Evolutionary conservation across 495 filamentous ascomycete genomes (phyloP), one percentile per base, ranked within the genome.

Genomic region (Penicillium egyptiacum): DNA sequence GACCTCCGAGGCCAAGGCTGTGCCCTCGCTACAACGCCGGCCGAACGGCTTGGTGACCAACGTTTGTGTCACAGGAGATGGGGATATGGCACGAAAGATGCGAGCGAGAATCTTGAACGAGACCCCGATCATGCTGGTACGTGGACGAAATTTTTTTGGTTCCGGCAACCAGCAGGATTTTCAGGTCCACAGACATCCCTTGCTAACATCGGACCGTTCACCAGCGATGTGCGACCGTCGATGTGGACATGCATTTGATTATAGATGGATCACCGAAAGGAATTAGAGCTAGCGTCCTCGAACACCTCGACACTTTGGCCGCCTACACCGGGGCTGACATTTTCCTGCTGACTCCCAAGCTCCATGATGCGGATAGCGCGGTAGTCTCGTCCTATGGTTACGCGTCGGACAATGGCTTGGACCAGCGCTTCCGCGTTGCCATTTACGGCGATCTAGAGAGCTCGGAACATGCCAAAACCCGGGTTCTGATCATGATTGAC

Each of bases 381-480:
- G 70, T 76, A 39, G 69, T 76, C 42, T 83, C 78, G 47, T 86
- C 83, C 56, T 88, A 88, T 51, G 84, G 86, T 48, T 87, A 87
- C 64, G 79, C 79, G 7, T 72, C 83, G n/a, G 84, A 87, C 53
- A 85, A 80, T 62, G 78, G 78, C 52, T 70, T 86, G 57, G 91
- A 96, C 64, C 86, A 91, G 61, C 83, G 94, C 53, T 87, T 96
- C 72, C 86, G 92, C 56, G 87, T 96, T 53, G 88, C 88, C 53
- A 95, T 98, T 60, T 98, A 93, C 63, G 95, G 95, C 33, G 94
- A 98, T 71, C 85, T 91, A 78, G 88, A 98, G 74, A 96, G 89
- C 67, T 86, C 89, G 9, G 94, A 98, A 74, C 91, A 97, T 75
- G 95, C 95, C 56, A 98, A 98, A 81, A 96, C 92, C 1, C 81